A percentile compares a stretch with the other conserved stretches of the same genome.
Evolutionary conservation across 306 rosid species (phyloP).

Genomic region (Sesbania bispinosa): DNA sequence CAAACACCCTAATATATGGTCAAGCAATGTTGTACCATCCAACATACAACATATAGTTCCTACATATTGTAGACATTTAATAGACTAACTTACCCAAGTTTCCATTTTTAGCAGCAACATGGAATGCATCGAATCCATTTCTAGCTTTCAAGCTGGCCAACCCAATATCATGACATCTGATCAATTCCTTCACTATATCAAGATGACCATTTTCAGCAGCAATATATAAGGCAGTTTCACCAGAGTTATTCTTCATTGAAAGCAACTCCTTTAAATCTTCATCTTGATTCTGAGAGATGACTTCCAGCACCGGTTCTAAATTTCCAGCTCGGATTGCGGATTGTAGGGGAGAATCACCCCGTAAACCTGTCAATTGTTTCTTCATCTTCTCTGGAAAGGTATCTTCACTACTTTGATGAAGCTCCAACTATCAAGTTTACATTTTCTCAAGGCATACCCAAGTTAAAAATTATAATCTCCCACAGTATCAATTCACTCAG

Average conservation of each 20-base stretch:
- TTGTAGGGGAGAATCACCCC: slow-evolving; percentile 57
- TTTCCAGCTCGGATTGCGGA: slow-evolving; percentile 58
- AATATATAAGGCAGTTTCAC: slow-evolving; percentile 65
- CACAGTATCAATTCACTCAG: slow-evolving; percentile 17
- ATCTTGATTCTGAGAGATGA: slow-evolving; percentile 44
- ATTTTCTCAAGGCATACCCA: slow-evolving; percentile 20
- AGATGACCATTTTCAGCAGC: slow-evolving; percentile 58
- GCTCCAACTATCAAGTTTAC: slow-evolving; percentile 17
- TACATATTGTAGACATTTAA: background rate
- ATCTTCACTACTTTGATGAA: slow-evolving; percentile 27
- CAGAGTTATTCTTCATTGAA: slow-evolving; percentile 51
- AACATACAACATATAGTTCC: background rate
- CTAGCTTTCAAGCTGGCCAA: slow-evolving; percentile 59
- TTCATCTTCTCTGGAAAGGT: slow-evolving; percentile 42
- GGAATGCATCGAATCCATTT: slow-evolving; percentile 75
- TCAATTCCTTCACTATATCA: slow-evolving; percentile 55
- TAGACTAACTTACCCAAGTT: slow-evolving; percentile 51
- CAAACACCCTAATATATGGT: slow-evolving; percentile 6
- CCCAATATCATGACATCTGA: slow-evolving; percentile 45
- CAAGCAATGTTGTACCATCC: background rate
- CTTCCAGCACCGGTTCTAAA: slow-evolving; percentile 46
- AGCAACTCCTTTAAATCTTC: slow-evolving; percentile 52
- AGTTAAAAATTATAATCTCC: slow-evolving; percentile 10
- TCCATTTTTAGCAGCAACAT: slow-evolving; percentile 77
- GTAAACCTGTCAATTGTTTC: slow-evolving; percentile 54